phyloP scores from a whole-genome alignment of 768 basidiomycete genomes.

The Suillus bovinus region DNA sequence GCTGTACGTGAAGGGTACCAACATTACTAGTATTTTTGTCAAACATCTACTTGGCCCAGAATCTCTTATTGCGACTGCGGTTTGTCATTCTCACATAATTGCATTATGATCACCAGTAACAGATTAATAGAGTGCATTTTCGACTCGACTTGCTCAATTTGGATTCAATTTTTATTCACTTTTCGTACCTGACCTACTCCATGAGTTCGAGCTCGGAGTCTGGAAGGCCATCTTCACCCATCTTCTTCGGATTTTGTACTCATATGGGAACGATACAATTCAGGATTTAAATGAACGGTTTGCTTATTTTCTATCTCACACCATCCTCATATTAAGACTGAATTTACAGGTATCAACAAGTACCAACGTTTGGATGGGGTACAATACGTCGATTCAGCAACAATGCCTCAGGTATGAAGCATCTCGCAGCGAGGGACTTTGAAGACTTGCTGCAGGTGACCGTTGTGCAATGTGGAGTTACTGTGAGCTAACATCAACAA shows the following conservation, averaged over 20 bases:
- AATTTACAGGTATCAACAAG: too few relatives aligned
- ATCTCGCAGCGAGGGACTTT: constrained; percentile 12
- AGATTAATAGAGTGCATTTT: constrained; percentile 44
- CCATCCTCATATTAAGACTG: constrained; percentile 8
- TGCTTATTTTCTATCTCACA: not conserved
- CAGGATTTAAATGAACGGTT: too few relatives aligned
- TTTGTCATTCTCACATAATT: too few relatives aligned
- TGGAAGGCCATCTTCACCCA: constrained; percentile 39
- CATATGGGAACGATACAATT: not conserved
- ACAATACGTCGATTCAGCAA: constrained; percentile 12
- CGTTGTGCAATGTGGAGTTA: not conserved
- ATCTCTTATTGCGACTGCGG: too few relatives aligned
- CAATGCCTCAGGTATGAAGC: constrained; percentile 21
- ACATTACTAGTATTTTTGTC: too few relatives aligned
- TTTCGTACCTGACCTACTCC: constrained; percentile 37
- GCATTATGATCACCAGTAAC: too few relatives aligned
- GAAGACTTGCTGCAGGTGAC: constrained; percentile 19
- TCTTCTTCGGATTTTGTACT: constrained; percentile 35
- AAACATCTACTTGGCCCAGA: too few relatives aligned
- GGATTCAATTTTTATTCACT: constrained; percentile 29
- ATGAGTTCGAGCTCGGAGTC: constrained; percentile 39
- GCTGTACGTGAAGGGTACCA: too few relatives aligned
- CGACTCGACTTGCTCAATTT: constrained; percentile 15
- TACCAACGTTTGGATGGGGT: constrained; percentile 11
- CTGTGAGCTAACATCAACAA: too few relatives aligned